Conservation (phyloP, 140 eudicot genomes). For the Ambrosia hybrid region DNA sequence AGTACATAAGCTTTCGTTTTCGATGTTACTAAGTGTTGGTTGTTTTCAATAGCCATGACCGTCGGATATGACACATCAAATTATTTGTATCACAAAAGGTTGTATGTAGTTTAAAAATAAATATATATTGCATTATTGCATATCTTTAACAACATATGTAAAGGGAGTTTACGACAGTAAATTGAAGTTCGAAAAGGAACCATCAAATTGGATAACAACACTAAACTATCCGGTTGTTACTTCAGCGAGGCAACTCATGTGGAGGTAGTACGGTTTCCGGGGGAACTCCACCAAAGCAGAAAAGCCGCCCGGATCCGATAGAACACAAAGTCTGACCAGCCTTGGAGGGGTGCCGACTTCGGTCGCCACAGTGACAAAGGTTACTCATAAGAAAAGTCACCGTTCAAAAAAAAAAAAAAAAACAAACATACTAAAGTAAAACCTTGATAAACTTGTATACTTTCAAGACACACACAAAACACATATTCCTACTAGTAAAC, state of each 20-base stretch:
- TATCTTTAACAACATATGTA: too few species aligned
- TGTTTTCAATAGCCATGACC: neutral
- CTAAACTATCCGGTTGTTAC: too few species aligned
- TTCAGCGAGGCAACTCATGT: too few species aligned
- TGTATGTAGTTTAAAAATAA: neutral
- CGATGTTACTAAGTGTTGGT: neutral
- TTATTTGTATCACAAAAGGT: neutral
- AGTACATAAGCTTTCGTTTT: neutral
- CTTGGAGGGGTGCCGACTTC: too few species aligned
- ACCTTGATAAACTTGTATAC: constrained; percentile 3
- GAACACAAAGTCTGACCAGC: too few species aligned
- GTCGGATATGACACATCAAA: neutral
- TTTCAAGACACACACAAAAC: neutral
- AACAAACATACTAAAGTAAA: constrained; percentile 2
- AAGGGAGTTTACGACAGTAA: neutral
- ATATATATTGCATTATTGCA: too few species aligned
- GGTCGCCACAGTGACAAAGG: too few species aligned
- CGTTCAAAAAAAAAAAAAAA: too few species aligned
- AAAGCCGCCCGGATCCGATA: too few species aligned
- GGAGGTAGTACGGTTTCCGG: too few species aligned
- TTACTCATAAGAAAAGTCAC: too few species aligned
- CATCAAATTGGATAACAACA: neutral
- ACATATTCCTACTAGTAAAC: neutral
- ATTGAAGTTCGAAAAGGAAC: neutral
- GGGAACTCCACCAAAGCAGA: too few species aligned